Evolutionary conservation across 2,329 filamentous ascomycete species (phyloP).

Genomic region (Cryphonectria parasitica): DNA sequence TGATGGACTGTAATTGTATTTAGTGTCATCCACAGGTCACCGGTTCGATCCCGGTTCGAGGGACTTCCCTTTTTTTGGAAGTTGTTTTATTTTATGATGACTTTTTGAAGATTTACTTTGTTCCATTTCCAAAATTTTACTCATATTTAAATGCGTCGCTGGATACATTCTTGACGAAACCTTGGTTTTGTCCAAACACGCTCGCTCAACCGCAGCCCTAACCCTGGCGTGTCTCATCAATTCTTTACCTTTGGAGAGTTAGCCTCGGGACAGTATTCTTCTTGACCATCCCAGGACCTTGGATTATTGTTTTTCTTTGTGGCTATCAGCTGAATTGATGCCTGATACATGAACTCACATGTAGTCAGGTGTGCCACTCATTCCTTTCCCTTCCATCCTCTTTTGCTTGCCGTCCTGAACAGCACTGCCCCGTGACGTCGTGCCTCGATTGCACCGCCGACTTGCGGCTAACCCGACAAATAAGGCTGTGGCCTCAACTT

Average conservation of each 20-base stretch:
- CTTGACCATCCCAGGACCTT: background rate
- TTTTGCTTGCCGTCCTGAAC: background rate
- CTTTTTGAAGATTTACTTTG: too few species aligned
- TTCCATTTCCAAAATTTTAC: too few species aligned
- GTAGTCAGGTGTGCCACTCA: background rate
- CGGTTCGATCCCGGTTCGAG: conserved; percentile 16
- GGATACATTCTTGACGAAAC: background rate
- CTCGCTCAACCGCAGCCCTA: too few species aligned
- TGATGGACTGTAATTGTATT: conserved; percentile 12
- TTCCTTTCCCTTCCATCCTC: background rate
- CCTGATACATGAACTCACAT: background rate
- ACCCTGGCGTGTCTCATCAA: too few species aligned
- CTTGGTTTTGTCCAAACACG: background rate
- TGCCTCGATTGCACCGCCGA: background rate
- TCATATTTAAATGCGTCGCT: background rate
- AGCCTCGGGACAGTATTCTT: too few species aligned
- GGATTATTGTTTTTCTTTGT: background rate
- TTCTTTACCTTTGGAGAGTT: too few species aligned
- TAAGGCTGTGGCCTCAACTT: background rate
- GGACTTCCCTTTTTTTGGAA: background rate
- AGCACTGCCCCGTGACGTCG: background rate
- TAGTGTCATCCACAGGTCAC: conserved; percentile 13
- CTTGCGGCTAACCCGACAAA: background rate
- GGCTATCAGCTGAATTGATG: background rate
- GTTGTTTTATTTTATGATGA: too few species aligned